Evolutionary conservation across 2,329 filamentous ascomycete species (phyloP).

Genomic region (Cordyceps pruinosa): DNA sequence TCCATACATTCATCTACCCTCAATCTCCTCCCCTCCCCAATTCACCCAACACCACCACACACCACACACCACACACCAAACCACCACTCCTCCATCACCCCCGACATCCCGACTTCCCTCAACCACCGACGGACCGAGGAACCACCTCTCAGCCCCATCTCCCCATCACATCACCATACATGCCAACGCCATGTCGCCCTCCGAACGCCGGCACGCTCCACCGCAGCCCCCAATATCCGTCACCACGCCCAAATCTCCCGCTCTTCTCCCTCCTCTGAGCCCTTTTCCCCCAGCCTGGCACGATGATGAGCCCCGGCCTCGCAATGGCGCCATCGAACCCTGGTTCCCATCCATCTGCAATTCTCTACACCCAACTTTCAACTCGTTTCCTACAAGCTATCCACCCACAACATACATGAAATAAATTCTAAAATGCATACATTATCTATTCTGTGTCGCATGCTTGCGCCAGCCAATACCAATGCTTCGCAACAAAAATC

Average conservation of each 20-base stretch:
- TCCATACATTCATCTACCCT: no score
- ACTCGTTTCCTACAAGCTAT: no score
- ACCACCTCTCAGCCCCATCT: neutral
- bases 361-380: neutral
- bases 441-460: slow-evolving; percentile 4
- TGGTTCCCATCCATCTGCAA: slow-evolving; percentile 4
- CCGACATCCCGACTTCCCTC: slow-evolving; percentile 3
- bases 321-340: slow-evolving; percentile 13
- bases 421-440: neutral
- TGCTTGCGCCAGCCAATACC: neutral
- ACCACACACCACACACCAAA: neutral
- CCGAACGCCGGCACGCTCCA: slow-evolving; percentile 1
- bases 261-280: neutral
- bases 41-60: neutral
- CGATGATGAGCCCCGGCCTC: slow-evolving; percentile 9
- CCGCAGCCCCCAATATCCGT: neutral
- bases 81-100: neutral
- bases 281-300: neutral
- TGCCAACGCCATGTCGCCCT: neutral
- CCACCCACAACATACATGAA: no score
- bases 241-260: neutral
- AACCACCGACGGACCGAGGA: slow-evolving; percentile 12
- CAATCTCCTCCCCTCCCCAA: neutral
- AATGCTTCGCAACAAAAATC: neutral
- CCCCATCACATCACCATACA: slow-evolving; percentile 3